Evolutionary conservation across 306 rosid species (phyloP).

Genomic region (Herpetospermum pedunculosum): DNA sequence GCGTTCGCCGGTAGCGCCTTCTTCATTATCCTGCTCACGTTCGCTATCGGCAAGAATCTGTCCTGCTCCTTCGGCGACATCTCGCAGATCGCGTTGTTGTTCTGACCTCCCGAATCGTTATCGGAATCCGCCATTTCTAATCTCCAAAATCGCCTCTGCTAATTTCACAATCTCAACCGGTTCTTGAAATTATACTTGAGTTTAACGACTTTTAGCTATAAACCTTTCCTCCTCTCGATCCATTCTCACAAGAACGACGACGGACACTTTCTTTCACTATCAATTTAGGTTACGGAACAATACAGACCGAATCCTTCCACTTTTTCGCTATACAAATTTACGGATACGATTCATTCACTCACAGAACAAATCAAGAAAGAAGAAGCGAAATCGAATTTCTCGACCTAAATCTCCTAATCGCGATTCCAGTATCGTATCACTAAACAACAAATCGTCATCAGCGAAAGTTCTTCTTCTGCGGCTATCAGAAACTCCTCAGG

Average conservation of each 20-base stretch:
- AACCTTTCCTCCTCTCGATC: neutral
- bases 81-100: constrained; percentile 26
- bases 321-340: neutral
- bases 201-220: no score
- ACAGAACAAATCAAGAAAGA: neutral
- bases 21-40: constrained; percentile 68
- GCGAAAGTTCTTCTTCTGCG: neutral
- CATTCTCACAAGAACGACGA: neutral
- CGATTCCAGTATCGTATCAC: neutral
- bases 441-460: neutral
- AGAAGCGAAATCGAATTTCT: neutral
- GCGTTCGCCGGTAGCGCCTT: constrained; percentile 68
- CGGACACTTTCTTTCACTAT: neutral
- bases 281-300: neutral
- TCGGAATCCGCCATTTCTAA: constrained; percentile 59
- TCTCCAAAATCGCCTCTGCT: neutral
- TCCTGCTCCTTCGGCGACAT: constrained; percentile 45
- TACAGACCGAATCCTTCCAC: neutral
- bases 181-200: no score
- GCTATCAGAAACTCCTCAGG: neutral
- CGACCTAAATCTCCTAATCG: neutral
- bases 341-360: neutral
- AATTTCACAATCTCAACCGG: neutral
- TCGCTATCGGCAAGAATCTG: constrained; percentile 55
- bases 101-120: constrained; percentile 52